These are phyloP conservation scores for Plantago ovata DNA, from an alignment of 257 asterid species.

Conservation along the genomic window DNA sequence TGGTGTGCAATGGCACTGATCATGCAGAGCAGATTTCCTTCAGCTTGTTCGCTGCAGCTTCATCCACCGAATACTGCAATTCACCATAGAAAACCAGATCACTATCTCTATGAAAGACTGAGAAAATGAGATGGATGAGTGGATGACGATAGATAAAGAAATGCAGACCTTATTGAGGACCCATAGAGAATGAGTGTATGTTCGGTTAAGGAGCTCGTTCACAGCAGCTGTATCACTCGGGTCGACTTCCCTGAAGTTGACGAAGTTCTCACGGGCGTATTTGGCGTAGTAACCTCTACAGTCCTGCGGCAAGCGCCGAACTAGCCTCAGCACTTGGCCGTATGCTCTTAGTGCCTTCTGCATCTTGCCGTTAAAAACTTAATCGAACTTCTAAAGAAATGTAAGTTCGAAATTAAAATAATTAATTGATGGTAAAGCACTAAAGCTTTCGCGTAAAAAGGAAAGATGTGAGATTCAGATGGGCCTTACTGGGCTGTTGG, in stretches of 20 bases:
- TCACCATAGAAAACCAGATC: neutral
- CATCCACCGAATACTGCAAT: slow-evolving; percentile 71
- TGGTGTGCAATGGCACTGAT: slow-evolving; percentile 29
- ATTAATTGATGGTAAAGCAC: too few species aligned
- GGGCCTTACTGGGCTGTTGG: too few species aligned
- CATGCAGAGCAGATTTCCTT: slow-evolving; percentile 52
- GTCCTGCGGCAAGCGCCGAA: slow-evolving; percentile 77
- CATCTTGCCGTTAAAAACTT: slow-evolving; percentile 64
- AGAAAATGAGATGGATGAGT: neutral
- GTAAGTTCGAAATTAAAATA: too few species aligned
- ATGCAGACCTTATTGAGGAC: slow-evolving; percentile 66
- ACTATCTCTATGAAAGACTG: neutral
- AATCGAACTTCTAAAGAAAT: too few species aligned
- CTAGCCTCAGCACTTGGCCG: slow-evolving; percentile 78
- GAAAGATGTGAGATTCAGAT: too few species aligned
- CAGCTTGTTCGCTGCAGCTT: slow-evolving; percentile 63
- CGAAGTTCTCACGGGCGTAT: slow-evolving; percentile 93
- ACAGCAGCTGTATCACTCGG: slow-evolving; percentile 44
- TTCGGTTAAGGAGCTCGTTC: slow-evolving; percentile 62
- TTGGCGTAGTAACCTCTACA: slow-evolving; percentile 72
- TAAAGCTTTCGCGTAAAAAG: too few species aligned
- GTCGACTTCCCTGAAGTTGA: slow-evolving; percentile 77
- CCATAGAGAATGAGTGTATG: slow-evolving; percentile 80
- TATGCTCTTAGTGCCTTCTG: slow-evolving; percentile 76
- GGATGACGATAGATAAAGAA: neutral